A percentile compares a stretch with the other conserved stretches of the same genome.
These are phyloP conservation scores for Onygenales sp. DNA, from an alignment of 2,329 filamentous ascomycete genomes.

Conservation along the genomic window DNA sequence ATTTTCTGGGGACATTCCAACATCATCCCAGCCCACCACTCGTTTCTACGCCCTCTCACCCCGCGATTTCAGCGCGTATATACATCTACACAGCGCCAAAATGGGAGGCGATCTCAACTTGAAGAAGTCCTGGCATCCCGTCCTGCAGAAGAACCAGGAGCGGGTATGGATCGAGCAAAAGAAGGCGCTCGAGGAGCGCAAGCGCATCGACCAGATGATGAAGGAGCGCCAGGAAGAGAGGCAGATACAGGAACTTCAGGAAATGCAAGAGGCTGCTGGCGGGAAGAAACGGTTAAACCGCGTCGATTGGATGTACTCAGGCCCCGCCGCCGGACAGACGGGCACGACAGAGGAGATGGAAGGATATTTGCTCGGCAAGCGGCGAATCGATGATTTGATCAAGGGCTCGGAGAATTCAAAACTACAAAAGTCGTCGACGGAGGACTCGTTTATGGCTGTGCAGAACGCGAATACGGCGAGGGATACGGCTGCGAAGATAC, in stretches of 20 bases:
- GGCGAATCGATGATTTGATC: constrained; percentile 77
- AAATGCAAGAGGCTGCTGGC: constrained; percentile 79
- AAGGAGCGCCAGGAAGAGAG: constrained; percentile 93
- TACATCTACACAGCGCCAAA: neutral
- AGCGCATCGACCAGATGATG: constrained; percentile 80
- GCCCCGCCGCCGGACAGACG: constrained; percentile 66
- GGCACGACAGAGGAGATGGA: constrained; percentile 82
- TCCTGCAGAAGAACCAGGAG: constrained; percentile 80
- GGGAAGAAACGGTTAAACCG: constrained; percentile 69
- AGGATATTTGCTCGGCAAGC: constrained; percentile 83
- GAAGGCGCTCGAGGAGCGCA: constrained; percentile 87
- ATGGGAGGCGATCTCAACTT: constrained; percentile 83
- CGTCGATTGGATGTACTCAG: constrained; percentile 98
- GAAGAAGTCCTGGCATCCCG: constrained; percentile 92
- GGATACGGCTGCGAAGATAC: constrained; percentile 77
- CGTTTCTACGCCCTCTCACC: neutral
- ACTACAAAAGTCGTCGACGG: constrained; percentile 62
- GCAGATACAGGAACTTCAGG: constrained; percentile 81
- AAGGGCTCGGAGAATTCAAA: constrained; percentile 74
- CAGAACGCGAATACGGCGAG: constrained; percentile 59
- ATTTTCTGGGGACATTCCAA: neutral
- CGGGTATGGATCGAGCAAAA: constrained; percentile 87
- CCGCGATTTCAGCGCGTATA: neutral
- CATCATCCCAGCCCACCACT: neutral
- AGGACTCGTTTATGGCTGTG: constrained; percentile 54